Evolutionary conservation across 2,329 filamentous ascomycete species (phyloP).

Genomic region (Botrytis fragariae): DNA sequence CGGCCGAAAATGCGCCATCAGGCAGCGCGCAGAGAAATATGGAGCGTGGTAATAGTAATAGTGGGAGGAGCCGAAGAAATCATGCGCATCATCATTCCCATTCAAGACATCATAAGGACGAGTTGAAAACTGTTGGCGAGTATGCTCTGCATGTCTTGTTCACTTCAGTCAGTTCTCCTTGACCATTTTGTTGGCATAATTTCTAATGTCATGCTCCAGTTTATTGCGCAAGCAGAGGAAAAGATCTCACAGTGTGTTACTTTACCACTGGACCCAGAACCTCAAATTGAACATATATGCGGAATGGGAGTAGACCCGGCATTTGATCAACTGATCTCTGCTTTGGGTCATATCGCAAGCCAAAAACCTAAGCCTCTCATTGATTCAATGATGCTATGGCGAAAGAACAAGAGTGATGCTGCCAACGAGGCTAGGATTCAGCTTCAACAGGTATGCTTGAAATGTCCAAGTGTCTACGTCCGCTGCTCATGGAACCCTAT

Average conservation of each 20-base stretch:
- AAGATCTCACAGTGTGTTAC: conserved; percentile 89
- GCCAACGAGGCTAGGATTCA: conserved; percentile 66
- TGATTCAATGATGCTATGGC: conserved; percentile 97
- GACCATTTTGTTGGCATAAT: conserved; percentile 4
- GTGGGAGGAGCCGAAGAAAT: conserved; percentile 61
- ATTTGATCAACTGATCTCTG: conserved; percentile 92
- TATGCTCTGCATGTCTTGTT: conserved; percentile 96
- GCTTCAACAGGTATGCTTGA: conserved; percentile 48
- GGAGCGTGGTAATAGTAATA: conserved; percentile 63
- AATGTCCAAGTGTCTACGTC: not conserved
- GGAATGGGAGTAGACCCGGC: conserved; percentile 81
- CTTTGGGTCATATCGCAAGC: conserved; percentile 89
- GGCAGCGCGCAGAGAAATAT: conserved; percentile 50
- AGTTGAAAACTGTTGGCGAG: conserved; percentile 92
- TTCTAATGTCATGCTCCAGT: conserved; percentile 49
- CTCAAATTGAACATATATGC: conserved; percentile 84
- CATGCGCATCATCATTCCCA: conserved; percentile 65
- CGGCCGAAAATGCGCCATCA: conserved; percentile 46
- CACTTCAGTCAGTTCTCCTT: conserved; percentile 65
- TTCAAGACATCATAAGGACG: conserved; percentile 64
- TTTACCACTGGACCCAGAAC: conserved; percentile 74
- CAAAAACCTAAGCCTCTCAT: conserved; percentile 94
- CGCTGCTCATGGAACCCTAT: conserved; percentile 9
- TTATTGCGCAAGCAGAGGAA: conserved; percentile 94
- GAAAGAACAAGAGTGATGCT: conserved; percentile 90